Base-by-base conservation (phyloP, 306 rosid species). In the Ochetophila trinervis region DNA sequence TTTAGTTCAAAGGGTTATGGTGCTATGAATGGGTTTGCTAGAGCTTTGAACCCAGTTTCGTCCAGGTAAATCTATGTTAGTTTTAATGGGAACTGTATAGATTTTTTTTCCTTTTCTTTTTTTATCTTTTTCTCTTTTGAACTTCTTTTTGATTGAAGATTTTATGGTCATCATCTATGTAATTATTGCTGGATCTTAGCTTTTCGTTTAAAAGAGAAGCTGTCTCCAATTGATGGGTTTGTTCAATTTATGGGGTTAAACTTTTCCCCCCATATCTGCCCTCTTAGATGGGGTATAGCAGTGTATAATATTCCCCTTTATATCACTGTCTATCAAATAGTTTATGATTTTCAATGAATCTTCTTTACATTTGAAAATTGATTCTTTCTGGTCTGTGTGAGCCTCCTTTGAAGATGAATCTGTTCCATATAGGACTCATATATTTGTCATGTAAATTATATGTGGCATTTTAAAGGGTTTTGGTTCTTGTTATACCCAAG, bases 1-100 rank as follows among this genome's bases (percentile, higher is more conserved):
- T 94, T 94, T 74, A 94, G 91, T 69, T 94, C 97, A 0, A 94
- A 88, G 72, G 96, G 99, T 16, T 94, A 94, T 65, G 99, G 97
- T 47, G 99, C 97, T 35, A 79, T 94, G 85, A 90, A 82, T 82
- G 99, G 96, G 63, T 83, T 94, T 51, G 97, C 95, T 30, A 94
- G 99, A 81, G 96, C 99, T 34, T 53, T 94, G 62, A 90, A 88
- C 82, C 95, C 97, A 57, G 97, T 94, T 57, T 90, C 96, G 62
- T 86, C 99, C 76, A 86, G 97, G 96, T 93, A 50, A 7, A 27
- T 57, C 51, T 30, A 40, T 23, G 58, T 52, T 49, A 60, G 50
- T 49, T 32, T 24, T 49, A 40, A 30, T 67, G 50, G 66, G 36
- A 71, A 70, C 48, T 84, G 88, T 80, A 78, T 40, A 80, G 78